phyloP scores from a whole-genome alignment of 441 rosid species.

The Lepidium campestre region DNA sequence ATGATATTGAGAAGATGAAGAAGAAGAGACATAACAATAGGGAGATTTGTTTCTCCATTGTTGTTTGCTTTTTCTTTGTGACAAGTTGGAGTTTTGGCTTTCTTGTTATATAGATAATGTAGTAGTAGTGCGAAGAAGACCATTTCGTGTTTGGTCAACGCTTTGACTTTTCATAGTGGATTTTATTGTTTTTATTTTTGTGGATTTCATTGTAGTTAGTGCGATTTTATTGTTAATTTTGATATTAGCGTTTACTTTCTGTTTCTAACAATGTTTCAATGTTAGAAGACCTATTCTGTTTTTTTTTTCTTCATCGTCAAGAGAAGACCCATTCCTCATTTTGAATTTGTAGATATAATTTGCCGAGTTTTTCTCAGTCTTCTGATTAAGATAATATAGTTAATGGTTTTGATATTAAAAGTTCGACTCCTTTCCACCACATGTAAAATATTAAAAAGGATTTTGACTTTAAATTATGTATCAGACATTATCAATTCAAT shows the following conservation, averaged over 20 bases:
- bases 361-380: too few relatives aligned
- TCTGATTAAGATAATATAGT: too few relatives aligned
- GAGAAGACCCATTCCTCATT: not conserved
- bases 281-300: not conserved
- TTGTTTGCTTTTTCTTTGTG: slow-evolving; percentile 4
- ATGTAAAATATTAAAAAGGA: too few relatives aligned
- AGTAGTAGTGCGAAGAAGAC: slow-evolving; percentile 15
- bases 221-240: not conserved
- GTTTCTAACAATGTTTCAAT: not conserved
- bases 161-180: slow-evolving; percentile 24
- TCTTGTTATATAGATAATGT: slow-evolving; percentile 19
- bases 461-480: too few relatives aligned
- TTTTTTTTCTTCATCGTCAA: not conserved
- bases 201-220: slow-evolving; percentile 5
- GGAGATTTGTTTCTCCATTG: slow-evolving; percentile 6
- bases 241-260: not conserved
- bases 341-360: not conserved
- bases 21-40: slow-evolving; percentile 4
- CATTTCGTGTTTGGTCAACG: slow-evolving; percentile 15
- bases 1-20: slow-evolving; percentile 23
- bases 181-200: not conserved
- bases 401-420: too few relatives aligned
- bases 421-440: too few relatives aligned
- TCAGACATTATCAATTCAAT: too few relatives aligned
- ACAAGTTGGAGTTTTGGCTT: not conserved